Evolutionary conservation across 441 rosid genomes (phyloP).

Genomic region (Mallotus repandus): DNA sequence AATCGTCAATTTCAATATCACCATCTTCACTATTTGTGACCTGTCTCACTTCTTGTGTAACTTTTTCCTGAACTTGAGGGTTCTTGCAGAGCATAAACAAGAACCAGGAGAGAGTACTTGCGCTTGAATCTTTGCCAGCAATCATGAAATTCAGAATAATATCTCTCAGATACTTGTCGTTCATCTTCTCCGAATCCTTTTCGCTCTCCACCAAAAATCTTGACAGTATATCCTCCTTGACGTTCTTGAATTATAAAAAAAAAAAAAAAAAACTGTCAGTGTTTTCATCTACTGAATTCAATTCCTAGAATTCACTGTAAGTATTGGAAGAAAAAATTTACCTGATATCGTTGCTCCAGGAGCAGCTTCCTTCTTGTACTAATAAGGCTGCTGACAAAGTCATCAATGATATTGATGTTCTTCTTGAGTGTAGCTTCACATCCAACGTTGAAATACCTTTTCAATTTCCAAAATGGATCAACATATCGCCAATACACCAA

Average conservation of each 20-base stretch:
- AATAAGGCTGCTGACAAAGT: conserved; percentile 48
- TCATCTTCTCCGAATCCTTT: conserved; percentile 57
- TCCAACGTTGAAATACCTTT: conserved; percentile 53
- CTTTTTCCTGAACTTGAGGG: conserved; percentile 68
- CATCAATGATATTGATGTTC: conserved; percentile 44
- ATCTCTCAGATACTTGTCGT: conserved; percentile 63
- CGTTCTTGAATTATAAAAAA: conserved; percentile 32
- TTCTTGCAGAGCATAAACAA: conserved; percentile 67
- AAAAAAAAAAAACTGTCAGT: not conserved
- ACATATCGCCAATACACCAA: conserved; percentile 44
- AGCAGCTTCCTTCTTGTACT: conserved; percentile 42
- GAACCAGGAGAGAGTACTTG: conserved; percentile 73
- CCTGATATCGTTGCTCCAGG: conserved; percentile 22
- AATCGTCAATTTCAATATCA: conserved; percentile 34
- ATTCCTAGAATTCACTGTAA: not conserved
- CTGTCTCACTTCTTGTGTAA: conserved; percentile 50
- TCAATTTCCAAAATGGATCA: conserved; percentile 70
- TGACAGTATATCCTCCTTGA: conserved; percentile 70
- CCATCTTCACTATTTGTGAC: conserved; percentile 30
- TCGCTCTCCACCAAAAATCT: conserved; percentile 58
- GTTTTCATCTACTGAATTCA: not conserved
- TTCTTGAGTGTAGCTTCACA: conserved; percentile 54
- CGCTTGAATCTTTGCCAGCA: conserved; percentile 81
- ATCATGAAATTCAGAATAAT: conserved; percentile 69
- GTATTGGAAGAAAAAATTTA: conserved; percentile 22